Evolutionary conservation across 2,329 filamentous ascomycete species (phyloP).

Genomic region (Gremmenia infestans): DNA sequence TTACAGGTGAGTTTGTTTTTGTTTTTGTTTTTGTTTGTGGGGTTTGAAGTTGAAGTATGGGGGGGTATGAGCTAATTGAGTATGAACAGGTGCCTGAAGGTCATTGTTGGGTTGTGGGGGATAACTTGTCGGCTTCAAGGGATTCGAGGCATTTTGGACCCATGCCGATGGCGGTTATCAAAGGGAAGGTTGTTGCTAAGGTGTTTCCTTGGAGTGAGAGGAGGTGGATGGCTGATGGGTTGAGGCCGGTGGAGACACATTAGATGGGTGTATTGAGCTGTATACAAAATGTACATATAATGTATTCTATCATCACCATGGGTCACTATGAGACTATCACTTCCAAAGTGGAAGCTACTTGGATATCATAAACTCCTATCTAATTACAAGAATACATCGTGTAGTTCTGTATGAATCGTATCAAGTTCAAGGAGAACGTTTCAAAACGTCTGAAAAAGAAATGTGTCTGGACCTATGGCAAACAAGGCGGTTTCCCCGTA

Average conservation of each 20-base stretch:
- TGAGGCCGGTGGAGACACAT: constrained; percentile 31
- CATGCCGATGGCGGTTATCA: constrained; percentile 76
- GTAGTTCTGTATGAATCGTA: constrained; percentile 24
- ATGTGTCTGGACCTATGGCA: constrained; percentile 18
- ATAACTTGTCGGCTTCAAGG: constrained; percentile 77
- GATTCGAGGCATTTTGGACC: constrained; percentile 88
- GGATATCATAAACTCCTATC: constrained; percentile 33
- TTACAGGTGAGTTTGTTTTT: constrained; percentile 48
- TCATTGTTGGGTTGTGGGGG: constrained; percentile 86
- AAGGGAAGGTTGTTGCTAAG: constrained; percentile 71
- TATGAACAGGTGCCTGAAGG: constrained; percentile 72
- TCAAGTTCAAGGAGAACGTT: constrained; percentile 26
- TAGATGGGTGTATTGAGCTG: not conserved
- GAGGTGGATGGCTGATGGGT: constrained; percentile 44
- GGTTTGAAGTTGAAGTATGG: not conserved
- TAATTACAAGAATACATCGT: constrained; percentile 33
- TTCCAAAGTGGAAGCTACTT: constrained; percentile 9
- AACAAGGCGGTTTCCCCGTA: not conserved
- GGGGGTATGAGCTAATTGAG: constrained; percentile 3
- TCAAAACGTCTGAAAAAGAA: constrained; percentile 11
- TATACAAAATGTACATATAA: not conserved
- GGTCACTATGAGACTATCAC: not conserved
- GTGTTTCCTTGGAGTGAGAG: constrained; percentile 47
- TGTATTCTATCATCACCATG: not conserved
- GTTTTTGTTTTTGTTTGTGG: not conserved